Percentiles rank a stretch among this genome's conserved stretches.
phyloP scores from a whole-genome alignment of 2,329 filamentous ascomycete species.

The Diplocarpon rosae region DNA sequence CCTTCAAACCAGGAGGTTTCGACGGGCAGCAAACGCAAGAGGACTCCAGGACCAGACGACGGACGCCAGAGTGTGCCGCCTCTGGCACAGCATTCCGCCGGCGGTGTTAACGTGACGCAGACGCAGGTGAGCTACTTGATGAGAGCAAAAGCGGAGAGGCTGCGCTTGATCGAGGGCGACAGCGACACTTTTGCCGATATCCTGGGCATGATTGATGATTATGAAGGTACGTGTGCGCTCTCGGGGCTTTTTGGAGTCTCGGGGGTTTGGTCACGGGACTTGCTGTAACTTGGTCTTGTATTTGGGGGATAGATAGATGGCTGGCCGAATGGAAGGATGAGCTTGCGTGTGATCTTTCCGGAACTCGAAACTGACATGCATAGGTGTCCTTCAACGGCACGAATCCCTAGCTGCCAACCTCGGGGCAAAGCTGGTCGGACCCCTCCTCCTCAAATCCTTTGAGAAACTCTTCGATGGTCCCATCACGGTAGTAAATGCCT shows the following conservation, averaged over 20 bases:
- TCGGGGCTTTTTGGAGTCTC: not conserved
- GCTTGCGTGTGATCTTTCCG: not conserved
- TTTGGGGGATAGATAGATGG: not conserved
- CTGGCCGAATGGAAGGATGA: not conserved
- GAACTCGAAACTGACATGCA: not conserved
- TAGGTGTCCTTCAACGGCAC: conserved; percentile 68
- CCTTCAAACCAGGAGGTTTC: not conserved
- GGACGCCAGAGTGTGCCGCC: conserved; percentile 27
- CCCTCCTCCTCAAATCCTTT: conserved; percentile 75
- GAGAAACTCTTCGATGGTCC: conserved; percentile 77
- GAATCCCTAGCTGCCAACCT: conserved; percentile 81
- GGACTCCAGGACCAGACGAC: conserved; percentile 16
- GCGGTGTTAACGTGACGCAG: conserved; percentile 23
- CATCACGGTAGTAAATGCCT: conserved; percentile 39
- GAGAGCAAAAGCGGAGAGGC: conserved; percentile 33
- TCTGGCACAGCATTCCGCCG: conserved; percentile 25
- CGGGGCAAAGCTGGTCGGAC: conserved; percentile 71
- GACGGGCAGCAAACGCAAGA: conserved; percentile 15
- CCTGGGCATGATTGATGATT: conserved; percentile 61
- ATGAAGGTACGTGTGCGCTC: conserved; percentile 44
- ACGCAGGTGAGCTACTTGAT: conserved; percentile 45
- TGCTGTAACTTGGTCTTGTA: not conserved
- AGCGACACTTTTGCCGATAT: conserved; percentile 63
- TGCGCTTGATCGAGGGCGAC: conserved; percentile 43
- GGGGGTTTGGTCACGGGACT: not conserved